These are phyloP conservation scores for Sclerotinia sclerotiorum DNA, from an alignment of 2,329 filamentous ascomycete genomes.

Conservation along the genomic window DNA sequence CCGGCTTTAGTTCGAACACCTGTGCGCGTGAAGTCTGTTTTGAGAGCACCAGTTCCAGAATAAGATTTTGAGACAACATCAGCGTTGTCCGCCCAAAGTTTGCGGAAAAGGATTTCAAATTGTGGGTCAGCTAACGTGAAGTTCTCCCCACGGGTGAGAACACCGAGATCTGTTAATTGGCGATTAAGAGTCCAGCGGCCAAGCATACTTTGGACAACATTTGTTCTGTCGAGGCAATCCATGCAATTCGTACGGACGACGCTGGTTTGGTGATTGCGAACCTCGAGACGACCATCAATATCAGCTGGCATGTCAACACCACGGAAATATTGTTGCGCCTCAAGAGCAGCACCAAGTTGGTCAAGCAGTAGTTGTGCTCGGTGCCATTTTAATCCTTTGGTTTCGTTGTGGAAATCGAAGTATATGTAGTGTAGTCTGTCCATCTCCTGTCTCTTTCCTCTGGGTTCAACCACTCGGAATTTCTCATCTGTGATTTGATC, in stretches of 20 bases:
- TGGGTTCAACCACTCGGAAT: conserved; percentile 72
- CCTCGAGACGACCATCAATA: conserved; percentile 69
- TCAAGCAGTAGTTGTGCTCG: conserved; percentile 85
- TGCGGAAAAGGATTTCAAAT: conserved; percentile 92
- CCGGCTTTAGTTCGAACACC: conserved; percentile 84
- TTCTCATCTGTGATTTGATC: conserved; percentile 73
- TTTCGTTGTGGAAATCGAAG: conserved; percentile 98
- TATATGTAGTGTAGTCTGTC: conserved; percentile 94
- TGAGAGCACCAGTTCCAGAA: conserved; percentile 93
- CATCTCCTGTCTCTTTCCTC: conserved; percentile 58
- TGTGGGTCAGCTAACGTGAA: conserved; percentile 73
- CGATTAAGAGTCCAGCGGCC: conserved; percentile 85
- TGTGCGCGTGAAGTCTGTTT: conserved; percentile 96
- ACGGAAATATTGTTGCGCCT: conserved; percentile 86
- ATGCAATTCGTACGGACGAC: conserved; percentile 98
- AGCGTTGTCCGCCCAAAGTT: conserved; percentile 97
- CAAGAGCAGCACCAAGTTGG: conserved; percentile 71
- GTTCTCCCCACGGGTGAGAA: conserved; percentile 72
- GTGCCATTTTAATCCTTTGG: conserved; percentile 92
- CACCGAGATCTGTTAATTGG: conserved; percentile 80
- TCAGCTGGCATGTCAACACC: conserved; percentile 81
- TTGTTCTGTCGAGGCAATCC: conserved; percentile 97
- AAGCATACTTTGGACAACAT: conserved; percentile 97
- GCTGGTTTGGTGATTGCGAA: conserved; percentile 77
- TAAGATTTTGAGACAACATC: conserved; percentile 92